Percentiles rank a stretch among this genome's conserved stretches.
Evolutionary conservation across 1,284 basidiomycete genomes (phyloP).

Genomic region (Farysia itapuensis): DNA sequence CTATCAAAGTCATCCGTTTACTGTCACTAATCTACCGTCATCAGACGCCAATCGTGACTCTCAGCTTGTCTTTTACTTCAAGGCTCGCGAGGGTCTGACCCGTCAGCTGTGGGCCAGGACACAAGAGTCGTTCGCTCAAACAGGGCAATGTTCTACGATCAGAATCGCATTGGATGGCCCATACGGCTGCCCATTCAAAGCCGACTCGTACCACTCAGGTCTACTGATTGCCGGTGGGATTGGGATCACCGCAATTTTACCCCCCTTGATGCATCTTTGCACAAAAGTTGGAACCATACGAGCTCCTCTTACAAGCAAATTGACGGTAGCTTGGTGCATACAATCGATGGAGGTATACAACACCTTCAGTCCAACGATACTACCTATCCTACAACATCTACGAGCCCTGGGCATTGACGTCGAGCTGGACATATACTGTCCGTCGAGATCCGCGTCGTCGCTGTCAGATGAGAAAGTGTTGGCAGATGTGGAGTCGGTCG

Average conservation of each 20-base stretch:
- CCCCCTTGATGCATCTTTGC: slow-evolving; percentile 26
- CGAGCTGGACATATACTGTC: slow-evolving; percentile 18
- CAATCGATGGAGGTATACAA: slow-evolving; percentile 5
- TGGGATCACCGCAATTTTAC: slow-evolving; percentile 36
- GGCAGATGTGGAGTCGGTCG: not conserved
- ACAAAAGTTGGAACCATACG: slow-evolving; percentile 4
- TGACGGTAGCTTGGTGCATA: slow-evolving; percentile 19
- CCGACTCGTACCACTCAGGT: slow-evolving; percentile 17
- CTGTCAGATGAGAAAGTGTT: too few relatives aligned
- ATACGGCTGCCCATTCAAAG: slow-evolving; percentile 30
- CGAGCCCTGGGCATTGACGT: slow-evolving; percentile 8
- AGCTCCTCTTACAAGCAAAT: slow-evolving; percentile 2
- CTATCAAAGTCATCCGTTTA: slow-evolving; percentile 49
- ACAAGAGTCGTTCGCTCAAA: slow-evolving; percentile 3
- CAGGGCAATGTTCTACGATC: slow-evolving; percentile 1
- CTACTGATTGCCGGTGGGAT: slow-evolving; percentile 39
- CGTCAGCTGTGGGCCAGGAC: slow-evolving; percentile 11
- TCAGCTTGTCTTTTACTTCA: slow-evolving; percentile 33
- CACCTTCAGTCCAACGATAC: slow-evolving; percentile 9
- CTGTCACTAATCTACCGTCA: slow-evolving; percentile 42
- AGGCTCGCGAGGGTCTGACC: slow-evolving; percentile 33
- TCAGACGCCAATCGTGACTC: slow-evolving; percentile 13
- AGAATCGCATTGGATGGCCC: slow-evolving; percentile 40
- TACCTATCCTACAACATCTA: slow-evolving; percentile 13
- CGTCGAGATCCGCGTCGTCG: not conserved